A percentile compares a stretch with the other conserved stretches of the same genome.
Evolutionary conservation across 2,329 filamentous ascomycete species (phyloP).

Genomic region (Huntiella savannae): DNA sequence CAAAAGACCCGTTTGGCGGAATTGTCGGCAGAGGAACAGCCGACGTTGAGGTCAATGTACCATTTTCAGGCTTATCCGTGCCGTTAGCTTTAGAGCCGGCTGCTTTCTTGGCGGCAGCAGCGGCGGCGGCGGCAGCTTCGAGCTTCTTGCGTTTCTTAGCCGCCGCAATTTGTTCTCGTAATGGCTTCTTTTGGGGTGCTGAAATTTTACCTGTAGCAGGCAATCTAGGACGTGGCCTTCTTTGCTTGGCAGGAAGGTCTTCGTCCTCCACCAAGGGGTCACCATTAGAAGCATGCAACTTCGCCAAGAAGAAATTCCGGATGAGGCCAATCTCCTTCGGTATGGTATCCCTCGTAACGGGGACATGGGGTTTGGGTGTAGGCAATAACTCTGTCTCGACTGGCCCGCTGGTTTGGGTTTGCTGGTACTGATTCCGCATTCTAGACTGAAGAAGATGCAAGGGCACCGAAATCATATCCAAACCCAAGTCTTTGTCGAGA

Average conservation of each 20-base stretch:
- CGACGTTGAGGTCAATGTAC: conserved; percentile 8
- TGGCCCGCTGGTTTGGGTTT: conserved; percentile 46
- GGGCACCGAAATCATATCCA: conserved; percentile 75
- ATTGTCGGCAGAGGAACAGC: not conserved
- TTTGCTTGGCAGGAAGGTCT: conserved; percentile 81
- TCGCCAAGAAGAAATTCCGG: conserved; percentile 78
- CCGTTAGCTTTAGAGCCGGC: not conserved
- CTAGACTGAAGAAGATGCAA: conserved; percentile 84
- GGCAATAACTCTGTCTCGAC: conserved; percentile 45
- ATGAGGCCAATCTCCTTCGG: conserved; percentile 69
- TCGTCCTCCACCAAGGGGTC: conserved; percentile 64
- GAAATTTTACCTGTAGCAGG: conserved; percentile 69
- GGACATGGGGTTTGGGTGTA: conserved; percentile 48
- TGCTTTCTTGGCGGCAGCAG: conserved; percentile 4
- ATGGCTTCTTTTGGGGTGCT: conserved; percentile 62
- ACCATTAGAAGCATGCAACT: conserved; percentile 61
- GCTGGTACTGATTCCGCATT: conserved; percentile 68
- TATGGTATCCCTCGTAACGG: conserved; percentile 63
- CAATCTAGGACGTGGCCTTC: conserved; percentile 47
- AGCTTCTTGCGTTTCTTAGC: conserved; percentile 78
- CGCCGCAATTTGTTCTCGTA: conserved; percentile 63
- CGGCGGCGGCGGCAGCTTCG: conserved; percentile 26
- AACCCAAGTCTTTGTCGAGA: conserved; percentile 74
- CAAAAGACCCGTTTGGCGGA: not conserved
- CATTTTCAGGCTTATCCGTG: conserved; percentile 7